phyloP scores from a whole-genome alignment of 805 yeast genomes.

The Candida patagonica region DNA sequence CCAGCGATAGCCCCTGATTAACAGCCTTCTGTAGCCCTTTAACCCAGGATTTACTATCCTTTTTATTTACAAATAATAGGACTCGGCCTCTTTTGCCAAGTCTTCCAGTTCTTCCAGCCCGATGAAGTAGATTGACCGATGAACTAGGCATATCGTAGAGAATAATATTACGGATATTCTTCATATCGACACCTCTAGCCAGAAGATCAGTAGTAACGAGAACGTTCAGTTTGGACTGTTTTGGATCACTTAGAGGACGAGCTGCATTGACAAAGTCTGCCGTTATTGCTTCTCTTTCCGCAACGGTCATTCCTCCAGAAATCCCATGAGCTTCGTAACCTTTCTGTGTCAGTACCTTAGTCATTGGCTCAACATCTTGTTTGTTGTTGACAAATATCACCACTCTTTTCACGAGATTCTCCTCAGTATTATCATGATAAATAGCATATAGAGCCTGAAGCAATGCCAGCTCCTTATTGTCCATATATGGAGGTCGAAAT shows the following conservation, averaged over 20 bases:
- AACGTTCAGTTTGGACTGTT: slow-evolving; percentile 42
- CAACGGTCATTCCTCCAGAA: slow-evolving; percentile 54
- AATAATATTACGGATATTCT: slow-evolving; percentile 69
- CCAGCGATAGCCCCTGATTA: slow-evolving; percentile 32
- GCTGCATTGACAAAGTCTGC: slow-evolving; percentile 48
- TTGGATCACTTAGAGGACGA: slow-evolving; percentile 9
- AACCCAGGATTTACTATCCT: slow-evolving; percentile 67
- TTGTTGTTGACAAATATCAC: slow-evolving; percentile 78
- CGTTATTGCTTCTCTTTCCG: slow-evolving; percentile 50
- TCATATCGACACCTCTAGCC: slow-evolving; percentile 85
- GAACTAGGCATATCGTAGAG: slow-evolving; percentile 79
- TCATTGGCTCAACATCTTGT: slow-evolving; percentile 51
- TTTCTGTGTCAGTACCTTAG: slow-evolving; percentile 41
- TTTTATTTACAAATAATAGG: slow-evolving; percentile 62
- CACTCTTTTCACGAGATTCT: slow-evolving; percentile 64
- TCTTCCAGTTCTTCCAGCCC: slow-evolving; percentile 92
- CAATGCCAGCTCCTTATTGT: slow-evolving; percentile 72
- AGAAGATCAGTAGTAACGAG: slow-evolving; percentile 81
- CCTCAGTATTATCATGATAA: slow-evolving; percentile 73
- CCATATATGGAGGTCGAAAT: slow-evolving; percentile 66
- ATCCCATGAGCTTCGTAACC: slow-evolving; percentile 56
- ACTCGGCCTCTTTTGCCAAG: slow-evolving; percentile 86
- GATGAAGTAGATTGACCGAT: slow-evolving; percentile 77
- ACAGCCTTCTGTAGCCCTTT: slow-evolving; percentile 59
- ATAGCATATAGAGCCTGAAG: slow-evolving; percentile 87